Evolutionary conservation across 441 rosid species (phyloP).

Genomic region (Gossypium gossypioides): DNA sequence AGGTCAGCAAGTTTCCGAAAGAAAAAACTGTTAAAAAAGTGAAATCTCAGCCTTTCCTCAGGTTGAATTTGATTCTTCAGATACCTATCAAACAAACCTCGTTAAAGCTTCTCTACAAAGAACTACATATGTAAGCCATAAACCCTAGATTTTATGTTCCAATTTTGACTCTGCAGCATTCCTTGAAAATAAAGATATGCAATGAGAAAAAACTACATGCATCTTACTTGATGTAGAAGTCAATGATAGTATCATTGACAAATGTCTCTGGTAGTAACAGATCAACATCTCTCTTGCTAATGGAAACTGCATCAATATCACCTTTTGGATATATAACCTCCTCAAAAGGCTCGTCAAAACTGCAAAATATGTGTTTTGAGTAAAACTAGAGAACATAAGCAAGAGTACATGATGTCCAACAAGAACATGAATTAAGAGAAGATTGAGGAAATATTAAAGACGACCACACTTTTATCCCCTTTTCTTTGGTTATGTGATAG

Average conservation of each 20-base stretch:
- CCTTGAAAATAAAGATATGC: not conserved
- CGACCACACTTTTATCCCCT: not conserved
- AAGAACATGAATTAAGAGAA: slow-evolving; percentile 3
- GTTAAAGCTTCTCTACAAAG: not conserved
- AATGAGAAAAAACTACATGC: not conserved
- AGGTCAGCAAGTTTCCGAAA: slow-evolving; percentile 77
- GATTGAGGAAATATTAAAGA: not conserved
- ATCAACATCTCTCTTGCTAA: slow-evolving; percentile 59
- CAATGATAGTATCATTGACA: slow-evolving; percentile 66
- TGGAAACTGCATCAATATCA: slow-evolving; percentile 55
- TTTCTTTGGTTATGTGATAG: not conserved
- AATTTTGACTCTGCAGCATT: not conserved
- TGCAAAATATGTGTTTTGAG: slow-evolving; percentile 29
- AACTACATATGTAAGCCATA: not conserved
- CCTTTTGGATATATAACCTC: slow-evolving; percentile 64
- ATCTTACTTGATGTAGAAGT: slow-evolving; percentile 63
- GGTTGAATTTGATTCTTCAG: slow-evolving; percentile 48
- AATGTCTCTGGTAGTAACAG: slow-evolving; percentile 68
- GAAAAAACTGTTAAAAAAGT: slow-evolving; percentile 72
- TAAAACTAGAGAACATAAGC: not conserved
- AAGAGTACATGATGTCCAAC: not conserved
- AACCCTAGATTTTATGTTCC: slow-evolving; percentile 6
- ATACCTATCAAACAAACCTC: slow-evolving; percentile 34
- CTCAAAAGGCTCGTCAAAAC: slow-evolving; percentile 76
- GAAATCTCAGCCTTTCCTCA: slow-evolving; percentile 45